Conservation (phyloP, 2,329 filamentous ascomycete genomes). For the Penicillium sclerotiorum region DNA sequence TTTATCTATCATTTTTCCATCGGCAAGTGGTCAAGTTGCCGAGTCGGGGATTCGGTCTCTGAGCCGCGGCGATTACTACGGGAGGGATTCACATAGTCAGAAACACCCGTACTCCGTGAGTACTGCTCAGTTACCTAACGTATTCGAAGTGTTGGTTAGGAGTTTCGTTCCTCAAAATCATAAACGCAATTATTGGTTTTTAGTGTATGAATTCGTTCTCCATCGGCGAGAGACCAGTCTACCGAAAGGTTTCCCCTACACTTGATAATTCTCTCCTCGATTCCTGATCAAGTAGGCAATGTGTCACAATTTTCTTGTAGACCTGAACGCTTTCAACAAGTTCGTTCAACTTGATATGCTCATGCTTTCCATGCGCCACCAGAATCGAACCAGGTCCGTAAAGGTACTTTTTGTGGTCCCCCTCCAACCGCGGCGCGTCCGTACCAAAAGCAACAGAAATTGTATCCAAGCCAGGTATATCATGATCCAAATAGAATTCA, state of each 20-base stretch:
- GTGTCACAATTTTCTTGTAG: constrained; percentile 34
- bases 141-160: too few species aligned
- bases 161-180: too few species aligned
- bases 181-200: too few species aligned
- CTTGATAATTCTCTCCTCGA: background rate
- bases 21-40: background rate
- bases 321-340: constrained; percentile 42
- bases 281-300: background rate
- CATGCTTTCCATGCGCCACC: constrained; percentile 43
- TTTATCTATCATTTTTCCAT: too few species aligned
- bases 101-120: too few species aligned
- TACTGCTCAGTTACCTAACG: too few species aligned
- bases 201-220: too few species aligned
- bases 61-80: too few species aligned
- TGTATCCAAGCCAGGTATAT: constrained; percentile 42
- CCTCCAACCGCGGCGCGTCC: constrained; percentile 41
- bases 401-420: constrained; percentile 39
- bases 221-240: too few species aligned
- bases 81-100: too few species aligned
- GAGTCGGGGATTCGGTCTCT: background rate
- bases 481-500: constrained; percentile 43
- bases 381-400: constrained; percentile 46
- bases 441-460: constrained; percentile 45
- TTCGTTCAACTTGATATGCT: constrained; percentile 40
- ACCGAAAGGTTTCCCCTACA: background rate